A percentile compares a stretch with the other conserved stretches of the same genome.
Evolutionary conservation across 768 basidiomycete species (phyloP).

Genomic region (Podaxis sp.): DNA sequence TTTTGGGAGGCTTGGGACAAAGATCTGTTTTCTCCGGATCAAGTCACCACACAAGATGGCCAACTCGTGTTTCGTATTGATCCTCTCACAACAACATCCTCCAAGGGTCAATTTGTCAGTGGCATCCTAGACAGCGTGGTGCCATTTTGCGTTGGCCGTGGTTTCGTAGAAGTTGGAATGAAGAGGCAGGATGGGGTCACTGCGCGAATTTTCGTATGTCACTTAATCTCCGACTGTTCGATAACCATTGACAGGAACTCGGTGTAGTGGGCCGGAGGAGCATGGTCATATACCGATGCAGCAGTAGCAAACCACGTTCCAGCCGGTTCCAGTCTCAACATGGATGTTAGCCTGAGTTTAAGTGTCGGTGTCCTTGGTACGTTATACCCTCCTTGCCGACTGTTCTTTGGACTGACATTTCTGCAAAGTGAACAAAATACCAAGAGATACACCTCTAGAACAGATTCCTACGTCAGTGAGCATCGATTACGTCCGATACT

Average conservation of each 20-base stretch:
- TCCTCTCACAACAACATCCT: conserved; percentile 25
- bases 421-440: background rate
- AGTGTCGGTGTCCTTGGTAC: conserved; percentile 7
- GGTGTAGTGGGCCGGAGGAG: conserved; percentile 8
- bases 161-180: conserved; percentile 21
- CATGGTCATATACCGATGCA: conserved; percentile 5
- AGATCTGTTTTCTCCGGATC: conserved; percentile 73
- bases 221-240: background rate
- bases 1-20: conserved; percentile 71
- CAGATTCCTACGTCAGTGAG: background rate
- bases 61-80: conserved; percentile 70
- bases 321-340: background rate
- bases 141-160: conserved; percentile 19
- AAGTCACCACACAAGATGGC: conserved; percentile 65
- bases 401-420: background rate
- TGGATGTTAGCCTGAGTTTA: background rate
- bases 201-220: background rate
- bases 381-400: background rate
- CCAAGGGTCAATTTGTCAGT: background rate
- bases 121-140: conserved; percentile 14
- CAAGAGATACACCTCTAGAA: background rate
- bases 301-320: background rate
- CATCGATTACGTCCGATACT: conserved; percentile 10
- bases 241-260: background rate
- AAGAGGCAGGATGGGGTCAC: background rate